A percentile compares a stretch with the other conserved stretches of the same genome.
Conservation (phyloP, 192 early-diverging fungal genomes). For the Obelidium mucronatum region DNA sequence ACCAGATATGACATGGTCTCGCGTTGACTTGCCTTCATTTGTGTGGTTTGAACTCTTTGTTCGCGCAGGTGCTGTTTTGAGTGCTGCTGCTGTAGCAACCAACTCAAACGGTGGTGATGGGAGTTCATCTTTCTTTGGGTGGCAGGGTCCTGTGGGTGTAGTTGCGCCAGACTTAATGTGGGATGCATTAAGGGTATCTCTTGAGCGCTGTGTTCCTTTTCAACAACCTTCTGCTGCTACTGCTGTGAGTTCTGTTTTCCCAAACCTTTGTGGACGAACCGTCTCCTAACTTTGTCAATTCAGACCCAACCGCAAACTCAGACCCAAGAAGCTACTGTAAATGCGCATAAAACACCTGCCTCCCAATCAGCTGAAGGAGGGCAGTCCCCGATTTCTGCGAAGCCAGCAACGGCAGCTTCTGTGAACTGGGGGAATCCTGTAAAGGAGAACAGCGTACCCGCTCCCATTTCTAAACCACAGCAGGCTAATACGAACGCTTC, state of each 20-base stretch:
- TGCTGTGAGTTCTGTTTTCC: too few relatives aligned
- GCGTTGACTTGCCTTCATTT: slow-evolving; percentile 34
- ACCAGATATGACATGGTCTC: slow-evolving; percentile 34
- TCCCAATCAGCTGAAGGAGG: not conserved
- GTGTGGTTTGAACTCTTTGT: slow-evolving; percentile 42
- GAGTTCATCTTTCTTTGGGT: slow-evolving; percentile 30
- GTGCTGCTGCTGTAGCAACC: slow-evolving; percentile 31
- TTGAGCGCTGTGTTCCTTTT: slow-evolving; percentile 21
- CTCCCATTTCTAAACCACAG: not conserved
- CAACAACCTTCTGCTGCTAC: too few relatives aligned
- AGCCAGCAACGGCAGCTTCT: slow-evolving; percentile 18
- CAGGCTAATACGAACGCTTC: not conserved
- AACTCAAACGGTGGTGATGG: too few relatives aligned
- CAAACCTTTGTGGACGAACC: too few relatives aligned
- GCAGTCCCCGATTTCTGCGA: not conserved
- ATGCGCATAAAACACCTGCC: not conserved
- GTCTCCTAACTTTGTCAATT: too few relatives aligned
- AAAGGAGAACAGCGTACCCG: not conserved
- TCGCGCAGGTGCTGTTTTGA: slow-evolving; percentile 35
- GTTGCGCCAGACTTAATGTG: slow-evolving; percentile 38
- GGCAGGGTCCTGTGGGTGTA: slow-evolving; percentile 33
- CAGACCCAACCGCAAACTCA: not conserved
- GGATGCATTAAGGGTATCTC: slow-evolving; percentile 17
- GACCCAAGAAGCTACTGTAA: not conserved
- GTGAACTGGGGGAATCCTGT: slow-evolving; percentile 17